Percentiles rank a stretch among this genome's conserved stretches.
Conservation (phyloP, 441 rosid species). For the Isatis lusitanica region DNA sequence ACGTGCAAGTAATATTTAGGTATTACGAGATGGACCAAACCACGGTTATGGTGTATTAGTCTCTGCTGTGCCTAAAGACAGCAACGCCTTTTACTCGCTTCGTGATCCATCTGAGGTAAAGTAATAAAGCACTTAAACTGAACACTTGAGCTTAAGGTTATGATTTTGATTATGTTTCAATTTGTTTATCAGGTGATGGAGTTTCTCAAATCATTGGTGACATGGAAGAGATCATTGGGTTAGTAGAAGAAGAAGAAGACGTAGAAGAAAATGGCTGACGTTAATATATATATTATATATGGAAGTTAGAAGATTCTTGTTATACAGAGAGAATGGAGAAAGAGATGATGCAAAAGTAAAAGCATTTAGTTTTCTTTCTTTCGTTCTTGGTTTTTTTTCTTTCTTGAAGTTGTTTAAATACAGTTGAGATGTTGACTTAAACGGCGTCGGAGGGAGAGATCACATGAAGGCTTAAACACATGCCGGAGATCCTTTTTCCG, state of each 20-base stretch:
- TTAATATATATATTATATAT: slow-evolving; percentile 1
- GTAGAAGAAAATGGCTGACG: slow-evolving; percentile 24
- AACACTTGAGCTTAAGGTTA: slow-evolving; percentile 8
- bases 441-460: slow-evolving; percentile 4
- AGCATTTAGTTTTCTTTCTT: slow-evolving; percentile 9
- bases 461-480: slow-evolving; percentile 24
- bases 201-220: slow-evolving; percentile 70
- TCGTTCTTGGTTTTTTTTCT: not conserved
- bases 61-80: slow-evolving; percentile 80
- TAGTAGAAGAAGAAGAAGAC: slow-evolving; percentile 22
- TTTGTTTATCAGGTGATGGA: slow-evolving; percentile 67
- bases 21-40: slow-evolving; percentile 63
- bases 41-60: slow-evolving; percentile 83
- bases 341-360: slow-evolving; percentile 5
- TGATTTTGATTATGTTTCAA: not conserved
- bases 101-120: slow-evolving; percentile 84
- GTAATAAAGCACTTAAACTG: not conserved
- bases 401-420: slow-evolving; percentile 3
- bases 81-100: slow-evolving; percentile 80
- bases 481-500: slow-evolving; percentile 28
- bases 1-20: slow-evolving; percentile 42
- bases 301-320: slow-evolving; percentile 21
- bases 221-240: slow-evolving; percentile 66
- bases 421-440: slow-evolving; percentile 46
- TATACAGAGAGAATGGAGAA: slow-evolving; percentile 31